Base-by-base conservation (phyloP, 768 basidiomycete genomes). In the Boletus vermiculosoides region DNA sequence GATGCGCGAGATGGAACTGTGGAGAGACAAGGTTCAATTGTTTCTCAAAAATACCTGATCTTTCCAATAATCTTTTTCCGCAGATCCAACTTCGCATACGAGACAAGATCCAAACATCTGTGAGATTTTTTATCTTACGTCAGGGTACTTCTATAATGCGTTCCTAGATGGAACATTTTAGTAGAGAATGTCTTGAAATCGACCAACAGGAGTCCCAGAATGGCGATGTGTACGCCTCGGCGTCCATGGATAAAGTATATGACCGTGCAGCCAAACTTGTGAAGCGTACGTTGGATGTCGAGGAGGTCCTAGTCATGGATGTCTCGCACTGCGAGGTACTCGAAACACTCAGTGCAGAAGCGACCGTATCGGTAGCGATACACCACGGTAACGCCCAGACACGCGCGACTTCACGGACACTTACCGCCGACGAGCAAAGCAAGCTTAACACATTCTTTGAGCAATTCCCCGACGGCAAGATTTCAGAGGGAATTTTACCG, bases 1-100 rank as follows among this genome's bases (percentile, higher is more conserved):
- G 18, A 92, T 97, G 88, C 84, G 95, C 36, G 95, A 98, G 71
- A 85, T 98, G 86, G 95, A 97, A 69, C 76, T 97, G 2, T 97
- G 94, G 94, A 78, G 88, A 57, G 94, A 97, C 71, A 96, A 97
- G 79, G 90, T 90, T 34, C 36, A 3, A 22, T 33, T 16, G 34
- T 49, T 28, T 31, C 25, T 45, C 28, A 50, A 50, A 36, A 33
- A 41, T 41, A 42, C 18, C 5, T 28, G 1, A 54, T 28, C 12
- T 55, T 25, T 33, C 44, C 22, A 15, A 31, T 56, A 16, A 41
- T 23, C 15, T 25, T n/a, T 45, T 41, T 23, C 25, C 23, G 15
- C 59, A 90, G 90, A 93, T 95, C 50, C 94, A 95, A 74, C 77
- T 96, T 16, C 82, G 92, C 36, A 88, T 95, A 62, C 83, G 94